phyloP scores from a whole-genome alignment of 192 early-diverging fungal species.

The Nowakowskiella sp. region DNA sequence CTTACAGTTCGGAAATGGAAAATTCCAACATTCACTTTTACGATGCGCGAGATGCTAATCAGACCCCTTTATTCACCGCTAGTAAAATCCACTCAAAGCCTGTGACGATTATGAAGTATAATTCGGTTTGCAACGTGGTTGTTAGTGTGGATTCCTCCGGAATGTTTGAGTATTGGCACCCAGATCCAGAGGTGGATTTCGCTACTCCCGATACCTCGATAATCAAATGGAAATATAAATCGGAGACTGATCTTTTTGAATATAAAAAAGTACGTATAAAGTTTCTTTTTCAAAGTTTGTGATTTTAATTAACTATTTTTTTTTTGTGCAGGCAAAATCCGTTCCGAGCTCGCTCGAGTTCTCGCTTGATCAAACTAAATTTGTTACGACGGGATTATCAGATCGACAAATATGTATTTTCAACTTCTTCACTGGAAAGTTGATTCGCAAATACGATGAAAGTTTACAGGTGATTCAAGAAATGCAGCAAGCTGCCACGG shows the following conservation, averaged over 20 bases:
- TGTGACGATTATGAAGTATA: conserved; percentile 75
- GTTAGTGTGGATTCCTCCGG: conserved; percentile 80
- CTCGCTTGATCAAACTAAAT: conserved; percentile 70
- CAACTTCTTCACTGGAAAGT: conserved; percentile 72
- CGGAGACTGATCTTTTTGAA: conserved; percentile 92
- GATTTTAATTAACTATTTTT: neutral
- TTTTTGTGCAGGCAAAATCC: conserved; percentile 51
- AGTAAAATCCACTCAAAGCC: conserved; percentile 61
- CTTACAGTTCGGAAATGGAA: conserved; percentile 63
- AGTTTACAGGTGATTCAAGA: conserved; percentile 69
- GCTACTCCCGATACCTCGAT: conserved; percentile 21
- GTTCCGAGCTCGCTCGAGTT: conserved; percentile 72
- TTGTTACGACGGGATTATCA: conserved; percentile 77
- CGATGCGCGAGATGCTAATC: conserved; percentile 57
- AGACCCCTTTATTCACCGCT: conserved; percentile 53
- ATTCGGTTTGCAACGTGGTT: conserved; percentile 61
- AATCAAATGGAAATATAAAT: conserved; percentile 74
- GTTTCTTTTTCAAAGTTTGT: neutral
- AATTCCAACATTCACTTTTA: conserved; percentile 66
- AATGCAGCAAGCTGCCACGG: conserved; percentile 80
- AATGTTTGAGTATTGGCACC: conserved; percentile 91
- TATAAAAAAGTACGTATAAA: conserved; percentile 73
- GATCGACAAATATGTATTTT: conserved; percentile 85
- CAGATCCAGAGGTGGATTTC: conserved; percentile 28
- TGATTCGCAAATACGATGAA: conserved; percentile 88